These are phyloP conservation scores for Kandelia obovata DNA, from an alignment of 345 rosid genomes.

Conservation along the genomic window DNA sequence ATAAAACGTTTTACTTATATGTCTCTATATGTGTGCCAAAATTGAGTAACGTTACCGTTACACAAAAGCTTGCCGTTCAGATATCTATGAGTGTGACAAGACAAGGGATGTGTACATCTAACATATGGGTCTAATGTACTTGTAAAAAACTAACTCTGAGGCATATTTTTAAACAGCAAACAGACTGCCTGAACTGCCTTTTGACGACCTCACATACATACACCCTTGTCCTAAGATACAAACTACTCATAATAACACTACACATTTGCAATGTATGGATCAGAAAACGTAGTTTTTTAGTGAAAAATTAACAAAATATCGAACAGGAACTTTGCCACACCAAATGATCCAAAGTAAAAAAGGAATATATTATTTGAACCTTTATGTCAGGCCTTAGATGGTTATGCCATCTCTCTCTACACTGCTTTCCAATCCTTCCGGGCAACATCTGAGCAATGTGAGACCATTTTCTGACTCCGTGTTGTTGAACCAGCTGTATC, in stretches of 20 bases:
- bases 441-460: constrained; percentile 71
- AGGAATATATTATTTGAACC: constrained; percentile 30
- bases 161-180: constrained; percentile 5
- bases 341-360: neutral
- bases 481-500: constrained; percentile 55
- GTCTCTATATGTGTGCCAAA: too few species aligned
- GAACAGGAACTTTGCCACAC: neutral
- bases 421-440: constrained; percentile 91
- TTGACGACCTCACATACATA: too few species aligned
- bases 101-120: too few species aligned
- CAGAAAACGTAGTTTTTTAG: too few species aligned
- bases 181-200: neutral
- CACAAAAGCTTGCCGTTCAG: too few species aligned
- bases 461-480: constrained; percentile 84
- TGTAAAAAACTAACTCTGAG: neutral
- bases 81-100: too few species aligned
- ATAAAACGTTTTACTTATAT: too few species aligned
- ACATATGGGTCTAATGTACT: too few species aligned
- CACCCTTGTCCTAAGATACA: too few species aligned
- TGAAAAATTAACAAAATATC: neutral
- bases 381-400: constrained; percentile 88
- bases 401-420: constrained; percentile 98
- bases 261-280: too few species aligned
- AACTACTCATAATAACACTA: too few species aligned
- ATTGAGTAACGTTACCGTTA: too few species aligned